Evolutionary conservation across 139 green algal species (phyloP).

Genomic region (Chlorella sp.): DNA sequence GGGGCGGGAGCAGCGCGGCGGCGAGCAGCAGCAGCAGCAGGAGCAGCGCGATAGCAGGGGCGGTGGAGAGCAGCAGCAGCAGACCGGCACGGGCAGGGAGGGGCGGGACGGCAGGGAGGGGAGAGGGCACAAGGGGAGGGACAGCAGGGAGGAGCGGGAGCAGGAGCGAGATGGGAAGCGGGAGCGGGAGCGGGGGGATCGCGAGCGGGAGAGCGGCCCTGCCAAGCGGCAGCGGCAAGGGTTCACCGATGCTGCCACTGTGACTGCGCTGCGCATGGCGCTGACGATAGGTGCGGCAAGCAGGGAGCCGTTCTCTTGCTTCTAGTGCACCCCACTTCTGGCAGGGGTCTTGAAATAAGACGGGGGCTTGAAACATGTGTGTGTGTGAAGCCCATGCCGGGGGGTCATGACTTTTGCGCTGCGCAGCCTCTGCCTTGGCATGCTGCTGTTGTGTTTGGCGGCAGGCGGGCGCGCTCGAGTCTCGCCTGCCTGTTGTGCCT

Average conservation of each 20-base stretch:
- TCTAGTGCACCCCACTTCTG: no score
- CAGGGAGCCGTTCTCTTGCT: no score
- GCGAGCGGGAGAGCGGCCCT: not conserved
- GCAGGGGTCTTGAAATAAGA: no score
- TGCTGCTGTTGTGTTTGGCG: no score
- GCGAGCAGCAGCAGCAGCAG: not conserved
- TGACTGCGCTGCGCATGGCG: constrained; percentile 24
- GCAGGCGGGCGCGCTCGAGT: not conserved
- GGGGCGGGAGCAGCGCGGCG: not conserved
- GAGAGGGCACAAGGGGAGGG: not conserved
- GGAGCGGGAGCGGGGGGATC: not conserved
- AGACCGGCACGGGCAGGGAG: not conserved
- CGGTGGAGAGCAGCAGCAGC: not conserved
- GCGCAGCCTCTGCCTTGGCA: no score
- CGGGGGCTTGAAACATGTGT: no score
- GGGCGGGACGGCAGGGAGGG: not conserved
- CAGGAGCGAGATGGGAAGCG: not conserved
- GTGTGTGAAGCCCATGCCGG: no score
- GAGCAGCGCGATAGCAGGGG: not conserved
- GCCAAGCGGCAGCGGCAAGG: constrained; percentile 11
- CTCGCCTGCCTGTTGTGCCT: not conserved
- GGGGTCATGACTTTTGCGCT: no score
- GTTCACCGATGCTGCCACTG: not conserved
- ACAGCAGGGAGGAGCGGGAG: not conserved
- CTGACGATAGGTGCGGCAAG: constrained; percentile 21